Percentiles rank a stretch among this genome's conserved stretches.
Conservation (phyloP, 1,284 basidiomycete species). For the Schizophyllum commune region DNA sequence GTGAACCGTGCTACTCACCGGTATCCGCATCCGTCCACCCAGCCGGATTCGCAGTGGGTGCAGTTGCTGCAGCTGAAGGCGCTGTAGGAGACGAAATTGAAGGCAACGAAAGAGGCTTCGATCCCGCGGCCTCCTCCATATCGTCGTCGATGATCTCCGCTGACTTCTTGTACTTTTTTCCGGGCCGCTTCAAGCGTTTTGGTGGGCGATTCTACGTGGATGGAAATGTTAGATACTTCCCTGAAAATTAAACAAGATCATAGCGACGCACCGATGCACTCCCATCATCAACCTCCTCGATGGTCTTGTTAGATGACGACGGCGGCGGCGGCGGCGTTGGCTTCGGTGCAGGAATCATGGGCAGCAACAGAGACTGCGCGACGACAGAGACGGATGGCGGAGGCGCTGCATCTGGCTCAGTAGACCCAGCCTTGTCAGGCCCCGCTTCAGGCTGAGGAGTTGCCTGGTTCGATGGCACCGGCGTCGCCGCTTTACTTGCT, state of each 20-base stretch:
- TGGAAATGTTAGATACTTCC: no score
- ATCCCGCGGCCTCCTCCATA: constrained; percentile 17
- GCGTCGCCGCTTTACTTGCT: background rate
- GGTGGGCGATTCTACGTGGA: constrained; percentile 11
- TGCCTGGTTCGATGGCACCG: background rate
- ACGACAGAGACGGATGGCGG: constrained; percentile 8
- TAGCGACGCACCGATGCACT: constrained; percentile 5
- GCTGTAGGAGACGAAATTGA: no score
- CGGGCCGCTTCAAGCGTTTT: constrained; percentile 9
- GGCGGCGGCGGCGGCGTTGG: no score
- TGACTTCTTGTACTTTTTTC: constrained; percentile 7
- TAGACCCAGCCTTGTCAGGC: no score
- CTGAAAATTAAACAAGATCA: no score
- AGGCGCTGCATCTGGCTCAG: background rate
- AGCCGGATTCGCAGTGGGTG: constrained; percentile 10
- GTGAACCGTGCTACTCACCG: constrained; percentile 27
- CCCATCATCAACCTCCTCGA: constrained; percentile 10
- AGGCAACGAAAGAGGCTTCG: background rate
- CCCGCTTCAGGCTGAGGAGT: no score
- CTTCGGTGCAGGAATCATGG: background rate
- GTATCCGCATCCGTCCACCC: constrained; percentile 56
- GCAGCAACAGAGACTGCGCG: background rate
- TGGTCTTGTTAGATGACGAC: background rate
- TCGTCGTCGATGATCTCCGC: constrained; percentile 17
- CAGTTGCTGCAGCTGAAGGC: no score